These are phyloP conservation scores for Fusarium chlamydosporum DNA, from an alignment of 2,329 filamentous ascomycete species.

Conservation along the genomic window DNA sequence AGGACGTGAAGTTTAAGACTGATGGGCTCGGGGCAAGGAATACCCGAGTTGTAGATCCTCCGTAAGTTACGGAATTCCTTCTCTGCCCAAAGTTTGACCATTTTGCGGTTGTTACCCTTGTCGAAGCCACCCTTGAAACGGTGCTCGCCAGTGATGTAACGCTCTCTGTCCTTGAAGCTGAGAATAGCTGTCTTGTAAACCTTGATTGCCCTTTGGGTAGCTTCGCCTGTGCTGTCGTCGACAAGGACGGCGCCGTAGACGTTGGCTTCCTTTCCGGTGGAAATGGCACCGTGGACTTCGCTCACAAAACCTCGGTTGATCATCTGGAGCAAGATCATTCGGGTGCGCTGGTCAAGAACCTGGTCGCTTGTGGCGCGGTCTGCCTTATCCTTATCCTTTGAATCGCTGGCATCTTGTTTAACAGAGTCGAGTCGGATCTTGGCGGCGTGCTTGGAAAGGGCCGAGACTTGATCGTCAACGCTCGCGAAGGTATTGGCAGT, in stretches of 20 bases:
- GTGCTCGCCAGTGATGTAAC: slow-evolving; percentile 95
- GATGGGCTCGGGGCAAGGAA: slow-evolving; percentile 91
- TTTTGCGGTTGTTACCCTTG: slow-evolving; percentile 94
- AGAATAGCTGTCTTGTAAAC: slow-evolving; percentile 99
- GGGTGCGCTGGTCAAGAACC: slow-evolving; percentile 91
- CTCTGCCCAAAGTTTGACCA: slow-evolving; percentile 99
- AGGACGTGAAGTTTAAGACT: slow-evolving; percentile 93
- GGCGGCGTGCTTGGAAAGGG: slow-evolving; percentile 85
- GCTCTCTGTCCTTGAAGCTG: slow-evolving; percentile 97
- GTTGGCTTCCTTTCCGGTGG: slow-evolving; percentile 97
- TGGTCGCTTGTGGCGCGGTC: slow-evolving; percentile 96
- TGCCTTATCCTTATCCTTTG: slow-evolving; percentile 83
- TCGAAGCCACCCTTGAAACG: slow-evolving; percentile 92
- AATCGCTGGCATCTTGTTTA: slow-evolving; percentile 61
- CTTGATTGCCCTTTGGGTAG: slow-evolving; percentile 89
- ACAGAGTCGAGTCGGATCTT: slow-evolving; percentile 85
- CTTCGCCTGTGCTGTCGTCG: slow-evolving; percentile 65
- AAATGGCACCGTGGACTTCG: slow-evolving; percentile 94
- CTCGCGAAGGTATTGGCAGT: slow-evolving; percentile 82
- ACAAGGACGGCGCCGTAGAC: slow-evolving; percentile 90
- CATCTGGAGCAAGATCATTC: slow-evolving; percentile 96
- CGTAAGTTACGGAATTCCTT: slow-evolving; percentile 97
- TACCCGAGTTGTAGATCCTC: slow-evolving; percentile 84
- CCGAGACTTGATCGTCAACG: slow-evolving; percentile 88
- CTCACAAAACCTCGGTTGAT: slow-evolving; percentile 92